Conservation (phyloP, 352 stramenopile genomes). For the Blastocystis sp. region DNA sequence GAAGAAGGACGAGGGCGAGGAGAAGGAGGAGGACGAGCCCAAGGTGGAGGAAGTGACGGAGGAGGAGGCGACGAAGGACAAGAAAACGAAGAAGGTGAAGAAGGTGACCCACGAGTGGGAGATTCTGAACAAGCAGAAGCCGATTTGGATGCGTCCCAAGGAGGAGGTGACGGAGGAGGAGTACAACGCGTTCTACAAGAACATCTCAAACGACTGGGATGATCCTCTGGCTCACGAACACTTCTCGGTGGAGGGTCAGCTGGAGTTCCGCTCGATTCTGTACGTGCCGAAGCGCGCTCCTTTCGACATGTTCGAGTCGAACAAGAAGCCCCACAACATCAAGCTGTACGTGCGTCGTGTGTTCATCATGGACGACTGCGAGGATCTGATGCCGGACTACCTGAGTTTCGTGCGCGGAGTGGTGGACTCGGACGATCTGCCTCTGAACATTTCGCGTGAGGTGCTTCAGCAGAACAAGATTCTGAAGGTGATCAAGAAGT, state of each 20-base stretch:
- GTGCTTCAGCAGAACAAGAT: constrained; percentile 93
- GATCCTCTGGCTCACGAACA: constrained; percentile 82
- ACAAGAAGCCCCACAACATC: constrained; percentile 91
- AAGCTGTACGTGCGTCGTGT: constrained; percentile 96
- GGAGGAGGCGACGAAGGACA: constrained; percentile 94
- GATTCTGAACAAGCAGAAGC: constrained; percentile 94
- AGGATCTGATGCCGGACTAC: constrained; percentile 93
- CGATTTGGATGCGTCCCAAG: constrained; percentile 89
- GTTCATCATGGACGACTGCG: constrained; percentile 90
- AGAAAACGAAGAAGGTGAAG: constrained; percentile 87
- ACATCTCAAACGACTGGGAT: constrained; percentile 69
- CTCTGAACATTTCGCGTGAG: constrained; percentile 92
- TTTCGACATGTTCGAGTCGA: constrained; percentile 78
- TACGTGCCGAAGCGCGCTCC: constrained; percentile 77
- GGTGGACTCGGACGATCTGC: constrained; percentile 92
- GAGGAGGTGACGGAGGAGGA: constrained; percentile 86
- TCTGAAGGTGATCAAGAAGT: constrained; percentile 85
- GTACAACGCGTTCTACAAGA: constrained; percentile 87
- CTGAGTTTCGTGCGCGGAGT: constrained; percentile 81
- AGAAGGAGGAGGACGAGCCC: constrained; percentile 81
- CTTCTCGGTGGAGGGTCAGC: constrained; percentile 90
- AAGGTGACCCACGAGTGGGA: constrained; percentile 97
- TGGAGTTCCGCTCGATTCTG: constrained; percentile 90
- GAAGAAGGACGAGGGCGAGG: constrained; percentile 85
- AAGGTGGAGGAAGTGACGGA: constrained; percentile 90